Base-by-base conservation (phyloP, 345 rosid species). In the Eucalyptus camaldulensis region DNA sequence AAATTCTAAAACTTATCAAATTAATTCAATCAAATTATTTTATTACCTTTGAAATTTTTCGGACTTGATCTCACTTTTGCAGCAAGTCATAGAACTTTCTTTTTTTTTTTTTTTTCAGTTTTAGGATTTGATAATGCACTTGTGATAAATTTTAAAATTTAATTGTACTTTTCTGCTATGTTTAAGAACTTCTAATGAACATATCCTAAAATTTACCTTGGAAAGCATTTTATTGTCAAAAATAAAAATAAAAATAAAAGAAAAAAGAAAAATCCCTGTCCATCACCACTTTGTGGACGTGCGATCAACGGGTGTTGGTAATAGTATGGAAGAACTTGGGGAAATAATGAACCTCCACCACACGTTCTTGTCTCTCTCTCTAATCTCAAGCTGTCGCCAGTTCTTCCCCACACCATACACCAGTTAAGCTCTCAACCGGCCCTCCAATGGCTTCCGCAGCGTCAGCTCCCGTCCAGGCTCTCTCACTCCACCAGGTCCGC, bases 381-480 rank as follows among this genome's bases (percentile, higher is more conserved):
- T 12, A 37, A 72, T 72, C 83, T 72, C 83, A 37, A 37, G 83
- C 45, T 45, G 83, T 72, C 27, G 27, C 83, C 83, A 10, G 27
- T 72, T 37, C 25, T 19, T 72, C 25, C 80, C 37, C 27, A 72
- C 27, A 24, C 13, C 45, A 11, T 2, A 10, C 45, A 3, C 45
- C 83, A 37, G 8, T 24, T 3, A 37, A 44, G 58, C 58, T 53
- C 83, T 37, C 83, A 1, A 72, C 8, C 45, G 4, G 47, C 83
- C 40, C 43, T 72, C 83, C 83, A 37, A 96, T 96, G 96, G 95
- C 96, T 87, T 94, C 94, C 87, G 86, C 95, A 33, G 16, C 89
- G 89, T 90, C 94, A 13, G 62, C 93, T 60, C 17, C 87, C 31
- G 87, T 91, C 67, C 92, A 89, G 13, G 13, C 91, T 2, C 90